phyloP scores from a whole-genome alignment of 208 protist species.

The Leishmania turanica region DNA sequence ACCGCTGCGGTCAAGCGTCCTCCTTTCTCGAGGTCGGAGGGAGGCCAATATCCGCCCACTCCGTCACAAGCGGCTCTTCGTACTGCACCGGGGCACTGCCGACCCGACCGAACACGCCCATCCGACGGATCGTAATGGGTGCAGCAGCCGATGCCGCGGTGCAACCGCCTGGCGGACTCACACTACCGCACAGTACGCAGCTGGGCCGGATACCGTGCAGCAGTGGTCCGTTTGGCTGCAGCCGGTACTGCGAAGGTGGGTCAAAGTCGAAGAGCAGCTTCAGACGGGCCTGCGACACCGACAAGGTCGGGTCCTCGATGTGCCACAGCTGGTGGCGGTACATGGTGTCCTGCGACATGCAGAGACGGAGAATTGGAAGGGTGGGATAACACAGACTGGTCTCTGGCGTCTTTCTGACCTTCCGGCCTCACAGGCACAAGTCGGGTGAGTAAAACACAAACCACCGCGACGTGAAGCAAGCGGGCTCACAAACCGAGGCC shows the following conservation, averaged over 20 bases:
- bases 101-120: conserved; percentile 14
- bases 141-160: conserved; percentile 13
- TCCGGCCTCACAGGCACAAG: neutral
- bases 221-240: conserved; percentile 57
- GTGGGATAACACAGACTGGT: neutral
- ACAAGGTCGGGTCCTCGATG: conserved; percentile 67
- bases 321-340: conserved; percentile 74
- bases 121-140: conserved; percentile 22
- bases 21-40: conserved; percentile 29
- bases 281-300: conserved; percentile 50
- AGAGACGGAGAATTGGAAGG: neutral
- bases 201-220: conserved; percentile 53
- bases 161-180: conserved; percentile 21
- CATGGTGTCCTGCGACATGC: conserved; percentile 68
- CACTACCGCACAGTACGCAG: conserved; percentile 24
- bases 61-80: conserved; percentile 46
- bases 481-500: neutral
- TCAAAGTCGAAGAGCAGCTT: conserved; percentile 83
- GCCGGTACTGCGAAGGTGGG: conserved; percentile 53
- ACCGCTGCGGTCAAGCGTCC: neutral
- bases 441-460: neutral
- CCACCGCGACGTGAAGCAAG: too few relatives aligned
- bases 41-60: conserved; percentile 45
- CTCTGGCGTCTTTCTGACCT: neutral
- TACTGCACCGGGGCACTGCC: conserved; percentile 24